Conservation (phyloP, 179 eudicot species). For the Silene vulgaris region DNA sequence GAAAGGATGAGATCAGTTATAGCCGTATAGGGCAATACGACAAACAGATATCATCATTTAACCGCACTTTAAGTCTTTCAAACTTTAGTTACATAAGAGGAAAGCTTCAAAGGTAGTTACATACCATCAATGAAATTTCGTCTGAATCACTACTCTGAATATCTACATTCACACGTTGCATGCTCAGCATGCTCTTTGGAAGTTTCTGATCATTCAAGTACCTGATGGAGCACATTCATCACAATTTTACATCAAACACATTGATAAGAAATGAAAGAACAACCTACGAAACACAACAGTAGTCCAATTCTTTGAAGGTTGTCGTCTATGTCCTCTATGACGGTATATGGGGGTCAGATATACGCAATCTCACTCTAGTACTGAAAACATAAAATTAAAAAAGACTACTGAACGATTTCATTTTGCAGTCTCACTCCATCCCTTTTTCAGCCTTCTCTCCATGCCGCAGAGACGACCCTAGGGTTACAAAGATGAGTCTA, state of each 20-base stretch:
- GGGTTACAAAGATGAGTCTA: no score
- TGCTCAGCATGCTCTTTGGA: constrained; percentile 64
- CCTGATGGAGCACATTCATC: constrained; percentile 38
- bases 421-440: neutral
- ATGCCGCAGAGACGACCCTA: no score
- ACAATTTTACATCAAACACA: constrained; percentile 11
- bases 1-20: neutral
- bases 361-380: constrained; percentile 2
- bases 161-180: constrained; percentile 49
- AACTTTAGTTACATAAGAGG: neutral
- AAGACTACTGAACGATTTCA: neutral
- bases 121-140: constrained; percentile 35
- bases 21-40: neutral
- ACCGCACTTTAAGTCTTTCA: neutral
- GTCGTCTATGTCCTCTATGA: neutral
- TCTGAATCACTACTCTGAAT: constrained; percentile 37
- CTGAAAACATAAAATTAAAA: neutral
- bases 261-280: neutral
- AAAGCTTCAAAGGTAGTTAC: constrained; percentile 19
- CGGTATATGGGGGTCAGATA: neutral
- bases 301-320: constrained; percentile 1
- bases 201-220: constrained; percentile 80
- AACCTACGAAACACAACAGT: neutral
- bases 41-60: neutral
- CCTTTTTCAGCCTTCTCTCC: no score